Base-by-base conservation (phyloP, 225 moss, liverwort and hornwort species). In the Neckera pumila region DNA sequence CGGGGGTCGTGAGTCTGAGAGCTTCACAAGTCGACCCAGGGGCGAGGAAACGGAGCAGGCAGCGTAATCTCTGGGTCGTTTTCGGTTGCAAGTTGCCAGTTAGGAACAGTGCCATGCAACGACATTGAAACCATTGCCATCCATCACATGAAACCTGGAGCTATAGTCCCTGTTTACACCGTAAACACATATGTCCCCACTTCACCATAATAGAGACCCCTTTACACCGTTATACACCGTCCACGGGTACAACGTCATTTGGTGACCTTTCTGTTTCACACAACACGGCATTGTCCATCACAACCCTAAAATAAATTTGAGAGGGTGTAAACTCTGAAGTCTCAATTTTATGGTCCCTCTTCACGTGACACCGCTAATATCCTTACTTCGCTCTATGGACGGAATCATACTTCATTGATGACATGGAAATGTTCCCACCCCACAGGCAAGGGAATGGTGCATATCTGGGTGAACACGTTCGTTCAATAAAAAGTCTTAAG, bases 151-250 rank as follows among this genome's bases (percentile, higher is more conserved):
- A n/a, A n/a, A n/a, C n/a, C n/a, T n/a, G n/a, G n/a, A 71, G 72
- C 74, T 69, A 63, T n/a, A 88, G 88, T 45, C 76, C 81, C 89
- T 89, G 63, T 91, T 87, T 82, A 85, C 91, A 89, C 78, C 30
- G 31, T n/a, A 54, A 57, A 63, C 30, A 63, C 20, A n/a, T 22
- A 20, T n/a, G 59, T 83, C 40, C 33, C 76, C 66, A 65, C 40
- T 72, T 56, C 47, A 40, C 57, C 53, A 27, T 16, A 21, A 49
- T 53, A 85, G 17, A 80, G 51, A 85, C 65, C 84, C 18, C 58
- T 76, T 57, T 36, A 26, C 56, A 79, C 65, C 10, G 65, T 65
- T 65, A 19, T 36, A 34, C 0, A 65, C 76, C 62, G 45, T 49
- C 85, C 62, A 80, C 38, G 26, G 19, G 76, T 63, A 72, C 76